These are phyloP conservation scores for Diplocarpon rosae DNA, from an alignment of 2,329 filamentous ascomycete genomes.

Conservation along the genomic window DNA sequence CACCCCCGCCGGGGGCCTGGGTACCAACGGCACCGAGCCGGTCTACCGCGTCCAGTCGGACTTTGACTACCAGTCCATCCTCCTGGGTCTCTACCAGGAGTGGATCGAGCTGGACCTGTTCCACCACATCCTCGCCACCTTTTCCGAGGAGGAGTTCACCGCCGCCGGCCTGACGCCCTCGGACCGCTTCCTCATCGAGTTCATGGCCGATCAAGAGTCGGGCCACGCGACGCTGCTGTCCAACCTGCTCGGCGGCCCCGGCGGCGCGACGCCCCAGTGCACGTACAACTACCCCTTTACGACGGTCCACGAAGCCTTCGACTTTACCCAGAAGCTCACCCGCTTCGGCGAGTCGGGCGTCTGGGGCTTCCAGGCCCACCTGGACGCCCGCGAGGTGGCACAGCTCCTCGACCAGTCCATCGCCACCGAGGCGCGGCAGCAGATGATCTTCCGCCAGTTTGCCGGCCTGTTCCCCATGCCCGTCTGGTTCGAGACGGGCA, in stretches of 20 bases:
- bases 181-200: conserved; percentile 59
- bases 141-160: conserved; percentile 58
- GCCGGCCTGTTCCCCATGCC: conserved; percentile 71
- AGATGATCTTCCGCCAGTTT: conserved; percentile 78
- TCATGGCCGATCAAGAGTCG: conserved; percentile 68
- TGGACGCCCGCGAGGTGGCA: conserved; percentile 64
- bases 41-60: conserved; percentile 71
- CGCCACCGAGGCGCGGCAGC: conserved; percentile 68
- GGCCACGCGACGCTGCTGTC: conserved; percentile 67
- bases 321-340: conserved; percentile 80
- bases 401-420: conserved; percentile 67
- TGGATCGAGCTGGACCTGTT: conserved; percentile 80
- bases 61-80: conserved; percentile 66
- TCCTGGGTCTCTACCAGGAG: conserved; percentile 70
- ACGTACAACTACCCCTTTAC: conserved; percentile 72
- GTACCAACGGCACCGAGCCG: conserved; percentile 66
- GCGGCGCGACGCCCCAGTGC: conserved; percentile 56
- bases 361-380: conserved; percentile 69
- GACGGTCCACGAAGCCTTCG: conserved; percentile 65
- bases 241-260: conserved; percentile 59
- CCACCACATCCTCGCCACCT: conserved; percentile 61
- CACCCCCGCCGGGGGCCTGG: conserved; percentile 59
- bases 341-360: conserved; percentile 71
- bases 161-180: conserved; percentile 56
- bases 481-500: conserved; percentile 68